Evolutionary conservation across 1,284 basidiomycete species (phyloP).

Genomic region (Ceratobasidium sp.): DNA sequence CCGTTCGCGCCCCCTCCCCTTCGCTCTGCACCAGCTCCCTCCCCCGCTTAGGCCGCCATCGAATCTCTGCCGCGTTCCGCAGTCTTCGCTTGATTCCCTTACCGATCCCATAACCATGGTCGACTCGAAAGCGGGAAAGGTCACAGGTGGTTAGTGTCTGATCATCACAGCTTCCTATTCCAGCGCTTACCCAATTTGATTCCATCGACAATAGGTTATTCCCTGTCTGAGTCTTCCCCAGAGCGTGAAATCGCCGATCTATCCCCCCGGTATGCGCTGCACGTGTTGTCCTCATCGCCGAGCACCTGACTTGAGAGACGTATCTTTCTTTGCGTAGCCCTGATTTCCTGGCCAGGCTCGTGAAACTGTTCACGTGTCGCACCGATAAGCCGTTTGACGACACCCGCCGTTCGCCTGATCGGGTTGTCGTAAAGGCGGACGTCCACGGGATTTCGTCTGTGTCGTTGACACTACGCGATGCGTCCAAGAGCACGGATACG

Average conservation of each 20-base stretch:
- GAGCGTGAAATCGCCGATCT: not conserved
- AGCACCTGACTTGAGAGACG: not conserved
- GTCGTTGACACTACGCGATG: not conserved
- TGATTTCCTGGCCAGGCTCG: conserved; percentile 19
- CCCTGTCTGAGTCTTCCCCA: not conserved
- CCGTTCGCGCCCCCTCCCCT: not conserved
- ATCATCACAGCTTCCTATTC: not conserved
- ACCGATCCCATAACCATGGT: conserved; percentile 2
- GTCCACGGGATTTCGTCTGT: conserved; percentile 1
- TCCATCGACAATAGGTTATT: not conserved
- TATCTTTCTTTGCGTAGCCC: not conserved
- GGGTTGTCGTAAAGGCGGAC: not conserved
- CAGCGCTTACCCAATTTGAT: conserved; percentile 4
- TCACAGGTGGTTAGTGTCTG: conserved; percentile 19
- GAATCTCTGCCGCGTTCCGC: not conserved
- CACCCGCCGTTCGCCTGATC: not conserved
- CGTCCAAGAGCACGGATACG: conserved; percentile 4
- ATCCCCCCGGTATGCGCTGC: conserved; percentile 14
- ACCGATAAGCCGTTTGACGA: not conserved
- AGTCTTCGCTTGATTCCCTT: conserved; percentile 3
- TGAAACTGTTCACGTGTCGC: conserved; percentile 20
- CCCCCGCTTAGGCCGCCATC: not conserved
- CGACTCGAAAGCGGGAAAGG: conserved; percentile 12
- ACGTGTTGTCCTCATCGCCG: not conserved
- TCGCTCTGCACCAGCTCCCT: not conserved